Evolutionary conservation across 371 early-diverging fungal species (phyloP), one percentile per base, ranked within the genome.

Genomic region (Mucor velutinosus): DNA sequence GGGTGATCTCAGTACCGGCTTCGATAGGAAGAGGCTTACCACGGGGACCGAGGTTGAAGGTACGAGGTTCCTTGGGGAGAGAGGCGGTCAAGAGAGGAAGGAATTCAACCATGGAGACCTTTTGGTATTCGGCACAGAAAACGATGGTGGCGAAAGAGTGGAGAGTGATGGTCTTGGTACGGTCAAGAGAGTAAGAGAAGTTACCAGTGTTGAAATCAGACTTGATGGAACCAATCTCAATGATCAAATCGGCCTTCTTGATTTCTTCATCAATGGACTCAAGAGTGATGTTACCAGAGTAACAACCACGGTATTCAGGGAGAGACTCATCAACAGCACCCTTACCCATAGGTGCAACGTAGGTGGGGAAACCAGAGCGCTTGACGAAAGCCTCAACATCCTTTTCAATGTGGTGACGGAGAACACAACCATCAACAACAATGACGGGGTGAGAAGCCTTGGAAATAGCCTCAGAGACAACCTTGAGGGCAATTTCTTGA

Each of bases 161-260:
- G 41, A 84, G 75, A 12, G 76, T 72, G 59, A 84, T 79, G 23
- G 78, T 69, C 66, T 79, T 79, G 39, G 62, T 66, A 25, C 56
- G 65, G 43, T 76, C 75, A 41, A 79, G 49, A 30, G 64, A 51
- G 47, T 72, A 76, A 27, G 80, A 73, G 63, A 80, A 85, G 29
- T 78, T 80, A 69, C 83, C 87, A 11, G 83, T 85, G 66, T 86
- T 86, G 70, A 80, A 85, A 71, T 86, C 87, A 60, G 81, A 70
- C 58, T 79, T 74, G 69, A 85, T 66, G 12, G 81, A 67, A 29
- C 85, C 85, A 43, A 86, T 62, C 32, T 76, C 76, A 14, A 86
- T 55, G 39, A 86, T 76, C 57, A 83, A 68, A 65, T 86, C 84
- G 14, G 79, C 60, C 21, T 67, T 23, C 45, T 73, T 70, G 11